These are phyloP conservation scores for Cryptococcus floricola DNA, from an alignment of 1,284 basidiomycete species.

Conservation along the genomic window DNA sequence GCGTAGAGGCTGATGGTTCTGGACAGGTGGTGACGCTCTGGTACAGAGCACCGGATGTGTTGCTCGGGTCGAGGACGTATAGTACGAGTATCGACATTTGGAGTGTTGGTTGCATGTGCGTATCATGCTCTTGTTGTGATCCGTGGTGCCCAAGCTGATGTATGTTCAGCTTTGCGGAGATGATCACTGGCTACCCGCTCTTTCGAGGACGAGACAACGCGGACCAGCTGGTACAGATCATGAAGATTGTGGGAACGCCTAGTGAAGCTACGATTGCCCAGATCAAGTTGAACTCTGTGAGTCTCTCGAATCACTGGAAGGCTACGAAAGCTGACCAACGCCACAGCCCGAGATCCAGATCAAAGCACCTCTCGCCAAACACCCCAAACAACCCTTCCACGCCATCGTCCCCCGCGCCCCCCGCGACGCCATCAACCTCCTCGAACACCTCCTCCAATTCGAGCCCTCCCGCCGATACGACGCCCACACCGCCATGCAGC, in stretches of 20 bases:
- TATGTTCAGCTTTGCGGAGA: slow-evolving; percentile 48
- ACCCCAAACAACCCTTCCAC: slow-evolving; percentile 84
- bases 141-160: background rate
- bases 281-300: slow-evolving; percentile 84
- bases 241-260: slow-evolving; percentile 95
- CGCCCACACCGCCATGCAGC: slow-evolving; percentile 84
- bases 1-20: slow-evolving; percentile 1
- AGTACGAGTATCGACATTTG: slow-evolving; percentile 97
- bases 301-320: slow-evolving; percentile 35
- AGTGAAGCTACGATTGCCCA: slow-evolving; percentile 83
- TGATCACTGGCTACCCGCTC: slow-evolving; percentile 91
- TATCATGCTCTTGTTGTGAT: slow-evolving; percentile 5
- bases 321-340: slow-evolving; percentile 4
- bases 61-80: slow-evolving; percentile 93
- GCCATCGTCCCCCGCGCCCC: slow-evolving; percentile 90
- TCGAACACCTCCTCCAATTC: slow-evolving; percentile 93
- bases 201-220: slow-evolving; percentile 98
- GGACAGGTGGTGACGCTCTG: slow-evolving; percentile 91
- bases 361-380: slow-evolving; percentile 60
- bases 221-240: slow-evolving; percentile 95
- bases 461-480: slow-evolving; percentile 90
- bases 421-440: slow-evolving; percentile 85
- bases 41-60: slow-evolving; percentile 96
- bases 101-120: slow-evolving; percentile 72
- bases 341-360: slow-evolving; percentile 80